A percentile compares a stretch with the other conserved stretches of the same genome.
These are phyloP conservation scores for Guyanaporus albipodus DNA, from an alignment of 768 basidiomycete genomes.

Conservation along the genomic window DNA sequence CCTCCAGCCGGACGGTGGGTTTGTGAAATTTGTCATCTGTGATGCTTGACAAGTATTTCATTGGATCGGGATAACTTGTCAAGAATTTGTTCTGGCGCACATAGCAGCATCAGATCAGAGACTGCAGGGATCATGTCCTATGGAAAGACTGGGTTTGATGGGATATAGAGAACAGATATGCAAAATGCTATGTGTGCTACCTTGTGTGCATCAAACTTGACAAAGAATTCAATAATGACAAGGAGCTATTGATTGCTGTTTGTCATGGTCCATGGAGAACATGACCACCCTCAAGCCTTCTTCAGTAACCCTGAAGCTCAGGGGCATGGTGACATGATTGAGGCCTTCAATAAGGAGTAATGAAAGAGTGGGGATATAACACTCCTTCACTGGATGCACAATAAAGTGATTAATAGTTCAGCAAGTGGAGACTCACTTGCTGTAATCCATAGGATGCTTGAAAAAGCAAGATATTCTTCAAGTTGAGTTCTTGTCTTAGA, in stretches of 20 bases:
- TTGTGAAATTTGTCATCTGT: background rate
- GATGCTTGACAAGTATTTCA: background rate
- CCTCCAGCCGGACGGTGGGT: conserved; percentile 25
- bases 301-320: conserved; percentile 14
- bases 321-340: too few relatives aligned
- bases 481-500: too few relatives aligned
- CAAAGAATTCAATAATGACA: conserved; percentile 10
- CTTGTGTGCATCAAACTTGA: conserved; percentile 4
- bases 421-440: too few relatives aligned
- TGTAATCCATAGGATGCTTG: too few relatives aligned
- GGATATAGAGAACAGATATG: background rate
- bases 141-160: background rate
- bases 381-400: too few relatives aligned
- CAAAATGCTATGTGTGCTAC: background rate
- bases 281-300: conserved; percentile 7
- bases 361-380: too few relatives aligned
- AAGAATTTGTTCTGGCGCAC: conserved; percentile 4
- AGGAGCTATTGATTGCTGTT: background rate
- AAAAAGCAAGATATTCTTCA: too few relatives aligned
- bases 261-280: conserved; percentile 2
- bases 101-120: background rate
- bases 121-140: background rate
- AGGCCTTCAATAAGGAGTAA: too few relatives aligned
- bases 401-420: too few relatives aligned
- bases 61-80: background rate